These are phyloP conservation scores for Tolypocladium tropicale DNA, from an alignment of 2,329 filamentous ascomycete genomes.

Conservation along the genomic window DNA sequence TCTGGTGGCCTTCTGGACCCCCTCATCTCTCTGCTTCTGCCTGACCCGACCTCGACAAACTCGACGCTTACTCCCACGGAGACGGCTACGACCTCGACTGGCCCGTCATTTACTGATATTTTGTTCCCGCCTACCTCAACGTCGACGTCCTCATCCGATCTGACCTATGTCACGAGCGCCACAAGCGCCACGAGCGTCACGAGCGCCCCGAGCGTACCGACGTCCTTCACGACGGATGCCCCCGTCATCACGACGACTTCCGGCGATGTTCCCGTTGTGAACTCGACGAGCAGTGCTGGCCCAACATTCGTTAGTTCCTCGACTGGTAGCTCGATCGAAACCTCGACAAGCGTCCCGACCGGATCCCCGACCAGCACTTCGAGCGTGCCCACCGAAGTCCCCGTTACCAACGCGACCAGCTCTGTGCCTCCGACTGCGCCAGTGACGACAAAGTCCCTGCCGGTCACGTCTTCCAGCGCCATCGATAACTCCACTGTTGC, in stretches of 20 bases:
- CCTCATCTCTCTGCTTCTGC: constrained; percentile 10
- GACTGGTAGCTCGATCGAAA: not conserved
- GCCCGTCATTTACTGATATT: not conserved
- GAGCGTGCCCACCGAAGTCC: constrained; percentile 1
- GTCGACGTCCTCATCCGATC: not conserved
- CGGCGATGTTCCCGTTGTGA: constrained; percentile 5
- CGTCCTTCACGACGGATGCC: constrained; percentile 1
- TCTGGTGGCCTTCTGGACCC: constrained; percentile 13
- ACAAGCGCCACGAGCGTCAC: not conserved
- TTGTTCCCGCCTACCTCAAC: not conserved
- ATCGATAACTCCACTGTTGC: constrained; percentile 4
- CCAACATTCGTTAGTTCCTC: not conserved
- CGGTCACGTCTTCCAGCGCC: constrained; percentile 1
- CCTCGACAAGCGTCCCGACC: constrained; percentile 1
- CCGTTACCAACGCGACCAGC: constrained; percentile 3
- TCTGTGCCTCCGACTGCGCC: not conserved
- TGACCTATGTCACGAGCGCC: too few relatives aligned
- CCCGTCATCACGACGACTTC: constrained; percentile 4
- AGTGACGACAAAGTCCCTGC: not conserved
- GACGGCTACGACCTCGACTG: not conserved
- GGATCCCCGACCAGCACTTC: constrained; percentile 1
- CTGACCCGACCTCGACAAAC: constrained; percentile 3
- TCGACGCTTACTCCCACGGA: not conserved
- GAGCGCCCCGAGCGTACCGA: constrained; percentile 1
- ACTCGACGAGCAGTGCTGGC: constrained; percentile 1